A percentile compares a stretch with the other conserved stretches of the same genome.
phyloP scores from a whole-genome alignment of 768 basidiomycete species.

The Kwoniella botswanensis region DNA sequence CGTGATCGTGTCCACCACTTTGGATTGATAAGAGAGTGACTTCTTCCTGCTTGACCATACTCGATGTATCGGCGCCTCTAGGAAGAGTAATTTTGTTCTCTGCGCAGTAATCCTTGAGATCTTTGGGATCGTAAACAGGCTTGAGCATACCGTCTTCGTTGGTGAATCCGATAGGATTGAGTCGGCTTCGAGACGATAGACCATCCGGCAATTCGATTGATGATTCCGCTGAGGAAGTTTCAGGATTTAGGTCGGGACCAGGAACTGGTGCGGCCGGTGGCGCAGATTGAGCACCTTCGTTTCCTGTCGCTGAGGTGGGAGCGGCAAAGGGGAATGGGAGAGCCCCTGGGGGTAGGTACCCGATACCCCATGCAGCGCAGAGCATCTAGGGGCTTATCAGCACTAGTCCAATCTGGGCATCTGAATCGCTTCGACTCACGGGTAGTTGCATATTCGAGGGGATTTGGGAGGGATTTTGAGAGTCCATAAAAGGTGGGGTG shows the following conservation, averaged over 20 bases:
- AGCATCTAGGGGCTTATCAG: slow-evolving; percentile 11
- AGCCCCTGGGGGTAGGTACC: slow-evolving; percentile 3
- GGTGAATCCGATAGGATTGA: slow-evolving; percentile 13
- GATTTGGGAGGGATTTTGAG: neutral
- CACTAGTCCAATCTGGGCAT: no score
- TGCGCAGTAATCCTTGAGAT: slow-evolving; percentile 24
- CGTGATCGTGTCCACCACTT: slow-evolving; percentile 29
- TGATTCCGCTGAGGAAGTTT: neutral
- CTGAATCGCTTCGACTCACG: neutral
- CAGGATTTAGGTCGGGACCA: neutral
- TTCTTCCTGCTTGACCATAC: neutral
- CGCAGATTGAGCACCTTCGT: neutral
- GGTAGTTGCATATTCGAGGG: neutral
- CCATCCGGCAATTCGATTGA: neutral
- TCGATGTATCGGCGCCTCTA: neutral
- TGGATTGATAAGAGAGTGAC: slow-evolving; percentile 21
- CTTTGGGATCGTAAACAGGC: slow-evolving; percentile 28
- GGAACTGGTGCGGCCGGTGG: slow-evolving; percentile 2
- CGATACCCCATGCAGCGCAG: slow-evolving; percentile 2
- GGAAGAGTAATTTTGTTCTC: slow-evolving; percentile 17
- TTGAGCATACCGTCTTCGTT: slow-evolving; percentile 25
- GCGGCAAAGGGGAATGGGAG: neutral
- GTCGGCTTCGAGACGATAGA: neutral
- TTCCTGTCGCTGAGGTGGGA: neutral
- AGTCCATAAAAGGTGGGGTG: neutral